A percentile compares a stretch with the other conserved stretches of the same genome.
Evolutionary conservation across 306 rosid genomes (phyloP).

Genomic region (Cucumis sativus): Cucumber_9930_V3 NC_026657.2:1013001-1013500

Average conservation of each 20-base stretch:
- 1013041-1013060: background rate
- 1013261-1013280: conserved; percentile 25
- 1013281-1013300: conserved; percentile 27
- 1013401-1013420: conserved; percentile 80
- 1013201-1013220: conserved; percentile 8
- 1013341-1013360: conserved; percentile 18
- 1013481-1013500: conserved; percentile 97
- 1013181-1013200: conserved; percentile 29
- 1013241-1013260: conserved; percentile 13
- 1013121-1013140: background rate
- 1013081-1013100: conserved; percentile 5
- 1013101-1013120: background rate
- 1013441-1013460: conserved; percentile 89
- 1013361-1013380: conserved; percentile 23
- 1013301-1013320: conserved; percentile 31
- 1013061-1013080: background rate
- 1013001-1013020: conserved; percentile 5
- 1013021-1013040: background rate
- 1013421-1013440: conserved; percentile 66
- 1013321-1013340: conserved; percentile 11
- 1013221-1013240: conserved; percentile 14
- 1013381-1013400: conserved; percentile 52
- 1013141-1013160: background rate
- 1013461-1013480: conserved; percentile 98
- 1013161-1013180: conserved; percentile 19